Conservation (phyloP, 805 yeast species). For the Priceomyces medius region DNA sequence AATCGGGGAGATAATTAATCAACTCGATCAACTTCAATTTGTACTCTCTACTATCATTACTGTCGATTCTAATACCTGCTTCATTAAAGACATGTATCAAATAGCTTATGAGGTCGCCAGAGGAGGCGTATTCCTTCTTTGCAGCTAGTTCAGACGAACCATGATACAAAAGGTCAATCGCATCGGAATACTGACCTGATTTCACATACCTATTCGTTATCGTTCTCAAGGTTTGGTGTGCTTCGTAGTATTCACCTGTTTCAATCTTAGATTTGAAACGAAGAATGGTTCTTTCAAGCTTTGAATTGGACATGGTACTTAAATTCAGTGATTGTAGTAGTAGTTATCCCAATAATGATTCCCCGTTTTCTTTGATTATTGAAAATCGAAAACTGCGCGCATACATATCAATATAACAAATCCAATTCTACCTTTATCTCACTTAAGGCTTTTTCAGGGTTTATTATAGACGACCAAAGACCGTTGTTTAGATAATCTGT, state of each 20-base stretch:
- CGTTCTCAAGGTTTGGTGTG: conserved; percentile 91
- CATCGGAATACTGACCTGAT: conserved; percentile 62
- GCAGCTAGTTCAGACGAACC: conserved; percentile 68
- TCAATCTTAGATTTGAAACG: conserved; percentile 69
- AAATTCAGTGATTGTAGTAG: too few relatives aligned
- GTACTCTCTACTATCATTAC: conserved; percentile 33
- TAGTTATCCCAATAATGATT: too few relatives aligned
- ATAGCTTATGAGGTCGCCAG: conserved; percentile 72
- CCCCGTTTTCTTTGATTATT: too few relatives aligned
- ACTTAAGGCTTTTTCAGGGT: conserved; percentile 3
- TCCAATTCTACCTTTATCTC: conserved; percentile 5
- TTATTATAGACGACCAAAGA: conserved; percentile 1
- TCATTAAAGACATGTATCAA: conserved; percentile 67
- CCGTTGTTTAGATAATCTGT: not conserved
- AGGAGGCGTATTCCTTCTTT: conserved; percentile 75
- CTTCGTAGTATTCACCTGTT: conserved; percentile 83
- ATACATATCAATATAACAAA: not conserved
- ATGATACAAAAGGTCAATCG: conserved; percentile 69
- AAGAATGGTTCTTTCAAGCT: conserved; percentile 57
- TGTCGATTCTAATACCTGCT: conserved; percentile 39
- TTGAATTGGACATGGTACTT: conserved; percentile 31
- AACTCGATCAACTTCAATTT: conserved; percentile 50
- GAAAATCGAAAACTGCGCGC: too few relatives aligned
- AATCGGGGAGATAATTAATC: conserved; percentile 42
- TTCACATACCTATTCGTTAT: conserved; percentile 82